phyloP scores from a whole-genome alignment of 129 eudicot genomes.

The Pulicaria dysenterica region DNA sequence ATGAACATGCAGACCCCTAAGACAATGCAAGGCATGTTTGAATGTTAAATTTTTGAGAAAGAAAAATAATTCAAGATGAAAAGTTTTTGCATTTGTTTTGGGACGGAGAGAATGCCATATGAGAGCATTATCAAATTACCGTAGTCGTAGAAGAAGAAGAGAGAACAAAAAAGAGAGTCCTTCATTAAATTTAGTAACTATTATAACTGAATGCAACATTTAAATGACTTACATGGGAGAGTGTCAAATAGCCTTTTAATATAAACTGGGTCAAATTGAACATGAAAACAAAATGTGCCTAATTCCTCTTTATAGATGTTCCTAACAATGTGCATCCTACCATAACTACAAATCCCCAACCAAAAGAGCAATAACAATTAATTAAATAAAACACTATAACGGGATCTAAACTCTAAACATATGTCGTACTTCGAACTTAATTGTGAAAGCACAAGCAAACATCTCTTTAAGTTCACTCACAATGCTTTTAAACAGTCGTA shows the following conservation, averaged over 20 bases:
- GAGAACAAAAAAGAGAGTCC: too few species aligned
- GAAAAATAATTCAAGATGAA: too few species aligned
- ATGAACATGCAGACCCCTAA: too few species aligned
- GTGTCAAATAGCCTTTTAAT: not conserved
- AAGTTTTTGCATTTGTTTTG: too few species aligned
- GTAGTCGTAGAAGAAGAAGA: too few species aligned
- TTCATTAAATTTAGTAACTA: too few species aligned
- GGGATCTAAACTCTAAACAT: not conserved
- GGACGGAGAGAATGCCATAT: too few species aligned
- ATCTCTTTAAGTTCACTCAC: not conserved
- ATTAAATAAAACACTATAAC: not conserved
- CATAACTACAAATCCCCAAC: not conserved
- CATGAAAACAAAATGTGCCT: not conserved
- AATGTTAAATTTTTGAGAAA: too few species aligned
- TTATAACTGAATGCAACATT: too few species aligned
- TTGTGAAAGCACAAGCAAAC: not conserved
- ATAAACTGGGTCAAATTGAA: not conserved
- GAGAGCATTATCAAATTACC: too few species aligned
- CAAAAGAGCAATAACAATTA: not conserved
- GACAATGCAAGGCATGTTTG: too few species aligned
- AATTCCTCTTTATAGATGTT: not conserved
- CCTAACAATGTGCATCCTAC: not conserved
- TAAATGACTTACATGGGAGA: too few species aligned
- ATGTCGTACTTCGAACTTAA: not conserved
- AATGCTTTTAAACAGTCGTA: not conserved